Percentiles rank a stretch among this genome's conserved stretches.
phyloP scores from a whole-genome alignment of 192 early-diverging fungal genomes.

The Gamsiella multidivaricata region DNA sequence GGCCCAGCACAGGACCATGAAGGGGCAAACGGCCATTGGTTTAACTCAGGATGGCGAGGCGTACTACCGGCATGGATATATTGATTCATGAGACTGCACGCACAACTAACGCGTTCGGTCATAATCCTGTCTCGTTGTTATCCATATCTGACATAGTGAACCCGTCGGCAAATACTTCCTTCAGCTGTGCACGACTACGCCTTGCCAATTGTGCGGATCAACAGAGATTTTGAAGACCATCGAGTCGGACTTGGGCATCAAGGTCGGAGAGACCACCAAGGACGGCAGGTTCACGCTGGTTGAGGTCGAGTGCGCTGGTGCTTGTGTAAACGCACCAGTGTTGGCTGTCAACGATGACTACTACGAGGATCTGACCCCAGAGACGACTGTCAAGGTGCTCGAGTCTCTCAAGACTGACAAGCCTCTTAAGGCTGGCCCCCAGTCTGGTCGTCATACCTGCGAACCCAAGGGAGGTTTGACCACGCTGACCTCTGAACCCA shows the following conservation, averaged over 20 bases:
- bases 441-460: slow-evolving; percentile 86
- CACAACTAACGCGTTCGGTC: background rate
- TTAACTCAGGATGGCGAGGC: no score
- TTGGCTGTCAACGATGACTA: slow-evolving; percentile 99
- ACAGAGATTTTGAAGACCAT: slow-evolving; percentile 90
- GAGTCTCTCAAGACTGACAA: slow-evolving; percentile 88
- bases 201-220: slow-evolving; percentile 96
- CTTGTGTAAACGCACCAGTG: slow-evolving; percentile 98
- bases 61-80: no score
- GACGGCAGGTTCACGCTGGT: slow-evolving; percentile 97
- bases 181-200: slow-evolving; percentile 98
- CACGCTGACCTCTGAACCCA: slow-evolving; percentile 84
- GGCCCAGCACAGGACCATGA: no score
- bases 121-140: background rate
- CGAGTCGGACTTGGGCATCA: slow-evolving; percentile 88
- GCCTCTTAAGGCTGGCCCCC: slow-evolving; percentile 83
- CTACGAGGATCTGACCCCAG: slow-evolving; percentile 98
- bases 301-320: slow-evolving; percentile 99
- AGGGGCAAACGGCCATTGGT: no score
- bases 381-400: slow-evolving; percentile 88
- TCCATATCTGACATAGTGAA: slow-evolving; percentile 60
- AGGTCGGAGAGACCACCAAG: slow-evolving; percentile 92
- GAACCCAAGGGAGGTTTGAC: slow-evolving; percentile 89
- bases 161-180: slow-evolving; percentile 99
- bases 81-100: background rate